phyloP scores from a whole-genome alignment of 2,329 filamentous ascomycete genomes.

The Aspergillus tanneri region DNA sequence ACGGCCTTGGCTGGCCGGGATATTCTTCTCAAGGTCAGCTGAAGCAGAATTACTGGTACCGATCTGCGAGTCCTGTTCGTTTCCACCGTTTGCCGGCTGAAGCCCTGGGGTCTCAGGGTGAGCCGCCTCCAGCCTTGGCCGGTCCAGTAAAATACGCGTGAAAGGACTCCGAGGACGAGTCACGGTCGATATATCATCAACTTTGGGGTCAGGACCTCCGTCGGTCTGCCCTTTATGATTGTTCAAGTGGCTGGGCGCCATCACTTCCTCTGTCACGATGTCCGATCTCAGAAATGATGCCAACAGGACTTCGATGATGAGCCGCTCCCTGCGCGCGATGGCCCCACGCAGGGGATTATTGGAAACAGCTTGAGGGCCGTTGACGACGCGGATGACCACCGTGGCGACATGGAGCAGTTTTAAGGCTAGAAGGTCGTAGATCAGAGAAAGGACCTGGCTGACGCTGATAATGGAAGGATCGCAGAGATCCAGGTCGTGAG shows the following conservation, averaged over 20 bases:
- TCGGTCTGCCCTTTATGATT: conserved; percentile 28
- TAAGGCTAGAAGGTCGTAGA: background rate
- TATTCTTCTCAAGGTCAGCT: background rate
- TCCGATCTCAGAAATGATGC: conserved; percentile 15
- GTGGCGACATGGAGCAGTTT: background rate
- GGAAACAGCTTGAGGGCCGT: background rate
- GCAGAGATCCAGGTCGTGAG: background rate
- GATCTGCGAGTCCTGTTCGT: no score
- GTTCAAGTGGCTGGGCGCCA: conserved; percentile 9
- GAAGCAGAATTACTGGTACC: background rate
- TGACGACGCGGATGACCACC: background rate
- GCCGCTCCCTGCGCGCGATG: conserved; percentile 25
- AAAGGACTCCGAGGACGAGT: no score
- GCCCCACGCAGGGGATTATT: conserved; percentile 1
- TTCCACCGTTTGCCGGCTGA: no score
- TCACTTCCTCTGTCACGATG: background rate
- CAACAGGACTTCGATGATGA: conserved; percentile 23
- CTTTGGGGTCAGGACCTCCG: no score
- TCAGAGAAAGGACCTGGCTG: background rate
- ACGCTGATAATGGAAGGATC: background rate
- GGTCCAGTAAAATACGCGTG: no score
- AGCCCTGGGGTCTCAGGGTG: no score
- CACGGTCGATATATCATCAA: no score
- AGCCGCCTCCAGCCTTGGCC: no score
- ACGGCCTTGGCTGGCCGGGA: background rate